Conservation (phyloP, 1,284 basidiomycete genomes). For the Leccinum huronense region DNA sequence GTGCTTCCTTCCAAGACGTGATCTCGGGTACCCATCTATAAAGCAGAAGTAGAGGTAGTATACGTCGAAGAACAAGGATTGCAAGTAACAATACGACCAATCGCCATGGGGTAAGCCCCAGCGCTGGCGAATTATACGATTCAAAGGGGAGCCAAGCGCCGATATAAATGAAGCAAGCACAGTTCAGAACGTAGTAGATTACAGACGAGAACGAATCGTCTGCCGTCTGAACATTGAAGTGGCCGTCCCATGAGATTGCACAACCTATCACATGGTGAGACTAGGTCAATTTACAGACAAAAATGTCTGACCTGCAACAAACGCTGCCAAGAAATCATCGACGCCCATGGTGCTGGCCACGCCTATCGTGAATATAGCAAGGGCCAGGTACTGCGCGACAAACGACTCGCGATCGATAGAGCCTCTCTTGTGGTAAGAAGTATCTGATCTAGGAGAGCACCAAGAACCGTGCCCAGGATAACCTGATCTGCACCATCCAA, state of each 20-base stretch:
- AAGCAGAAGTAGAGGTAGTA: constrained; percentile 71
- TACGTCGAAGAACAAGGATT: constrained; percentile 71
- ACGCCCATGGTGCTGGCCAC: constrained; percentile 75
- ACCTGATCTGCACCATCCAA: constrained; percentile 70
- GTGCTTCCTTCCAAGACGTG: constrained; percentile 70
- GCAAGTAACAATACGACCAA: constrained; percentile 65
- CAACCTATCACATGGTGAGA: constrained; percentile 47
- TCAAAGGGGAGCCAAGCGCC: constrained; percentile 86
- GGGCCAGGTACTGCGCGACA: constrained; percentile 85
- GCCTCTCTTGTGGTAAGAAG: constrained; percentile 62
- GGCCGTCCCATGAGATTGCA: constrained; percentile 93
- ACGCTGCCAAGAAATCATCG: constrained; percentile 88
- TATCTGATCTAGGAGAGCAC: constrained; percentile 64
- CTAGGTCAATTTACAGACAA: not conserved
- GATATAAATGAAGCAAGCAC: constrained; percentile 86
- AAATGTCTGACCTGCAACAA: constrained; percentile 72
- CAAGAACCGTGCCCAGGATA: constrained; percentile 75
- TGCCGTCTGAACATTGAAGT: constrained; percentile 85
- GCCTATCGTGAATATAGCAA: constrained; percentile 80
- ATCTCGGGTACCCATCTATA: constrained; percentile 88
- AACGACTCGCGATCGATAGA: constrained; percentile 91
- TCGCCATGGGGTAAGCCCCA: constrained; percentile 75
- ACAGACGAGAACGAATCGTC: constrained; percentile 86
- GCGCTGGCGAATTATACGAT: constrained; percentile 57
- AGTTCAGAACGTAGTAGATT: constrained; percentile 84